phyloP scores from a whole-genome alignment of 495 filamentous ascomycete genomes.

The Tuber calosporum region DNA sequence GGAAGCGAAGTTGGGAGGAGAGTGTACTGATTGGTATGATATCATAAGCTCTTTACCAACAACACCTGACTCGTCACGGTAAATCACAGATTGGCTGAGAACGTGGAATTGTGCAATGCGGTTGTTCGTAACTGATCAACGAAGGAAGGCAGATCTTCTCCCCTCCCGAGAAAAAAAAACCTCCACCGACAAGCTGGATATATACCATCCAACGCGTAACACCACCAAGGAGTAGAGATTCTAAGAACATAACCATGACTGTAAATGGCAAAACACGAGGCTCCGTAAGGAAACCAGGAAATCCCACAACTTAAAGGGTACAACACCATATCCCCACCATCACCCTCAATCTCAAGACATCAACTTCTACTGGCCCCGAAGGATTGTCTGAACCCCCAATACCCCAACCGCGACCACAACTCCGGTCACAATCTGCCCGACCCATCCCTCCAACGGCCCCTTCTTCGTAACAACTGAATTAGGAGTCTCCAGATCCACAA shows the following conservation, averaged over 20 bases:
- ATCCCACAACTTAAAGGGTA: background rate
- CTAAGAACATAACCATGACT: no score
- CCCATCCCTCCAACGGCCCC: background rate
- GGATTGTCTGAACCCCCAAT: background rate
- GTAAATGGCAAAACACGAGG: background rate
- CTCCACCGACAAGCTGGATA: no score
- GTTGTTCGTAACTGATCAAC: background rate
- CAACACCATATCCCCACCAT: background rate
- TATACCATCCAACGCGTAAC: background rate
- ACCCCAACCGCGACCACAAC: slow-evolving; percentile 4
- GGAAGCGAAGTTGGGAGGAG: background rate
- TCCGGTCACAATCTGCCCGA: background rate
- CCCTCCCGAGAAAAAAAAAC: no score
- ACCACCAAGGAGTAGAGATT: background rate
- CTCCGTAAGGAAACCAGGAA: background rate
- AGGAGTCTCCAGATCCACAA: slow-evolving; percentile 4
- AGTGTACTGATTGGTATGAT: background rate
- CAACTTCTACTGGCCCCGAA: background rate
- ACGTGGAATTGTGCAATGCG: background rate
- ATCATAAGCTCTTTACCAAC: background rate
- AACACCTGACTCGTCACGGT: background rate
- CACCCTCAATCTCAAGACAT: background rate
- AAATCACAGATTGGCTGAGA: background rate
- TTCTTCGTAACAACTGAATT: background rate
- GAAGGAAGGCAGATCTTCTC: background rate